These are phyloP conservation scores for Cordyceps cicadae DNA, from an alignment of 2,329 filamentous ascomycete species.

Conservation along the genomic window DNA sequence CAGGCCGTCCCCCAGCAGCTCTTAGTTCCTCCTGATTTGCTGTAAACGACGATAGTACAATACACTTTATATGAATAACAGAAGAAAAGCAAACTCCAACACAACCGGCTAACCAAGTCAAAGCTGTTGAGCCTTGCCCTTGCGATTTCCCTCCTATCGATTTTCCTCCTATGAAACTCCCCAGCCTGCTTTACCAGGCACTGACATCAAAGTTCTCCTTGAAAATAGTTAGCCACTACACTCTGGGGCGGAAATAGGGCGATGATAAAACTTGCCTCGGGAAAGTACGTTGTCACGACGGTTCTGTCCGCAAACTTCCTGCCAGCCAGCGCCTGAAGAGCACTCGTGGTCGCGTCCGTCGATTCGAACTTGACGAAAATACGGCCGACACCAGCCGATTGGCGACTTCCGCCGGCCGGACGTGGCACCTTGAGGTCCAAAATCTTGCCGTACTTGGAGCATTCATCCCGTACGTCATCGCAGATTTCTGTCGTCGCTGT, in stretches of 20 bases:
- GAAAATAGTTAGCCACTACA: slow-evolving; percentile 23
- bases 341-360: slow-evolving; percentile 69
- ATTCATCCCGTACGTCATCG: slow-evolving; percentile 90
- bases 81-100: neutral
- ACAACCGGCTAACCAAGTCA: neutral
- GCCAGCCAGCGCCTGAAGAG: slow-evolving; percentile 81
- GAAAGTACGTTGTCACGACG: slow-evolving; percentile 93
- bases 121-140: neutral
- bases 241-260: neutral
- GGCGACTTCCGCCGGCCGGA: slow-evolving; percentile 71
- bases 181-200: slow-evolving; percentile 58
- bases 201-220: slow-evolving; percentile 91
- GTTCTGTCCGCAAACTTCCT: slow-evolving; percentile 95
- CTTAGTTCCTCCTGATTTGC: slow-evolving; percentile 2
- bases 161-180: neutral
- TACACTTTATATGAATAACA: slow-evolving; percentile 10
- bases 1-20: neutral
- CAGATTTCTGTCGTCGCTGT: slow-evolving; percentile 66
- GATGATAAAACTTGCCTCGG: slow-evolving; percentile 56
- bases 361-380: slow-evolving; percentile 93
- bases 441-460: slow-evolving; percentile 79
- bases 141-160: neutral
- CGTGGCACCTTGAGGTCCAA: slow-evolving; percentile 88
- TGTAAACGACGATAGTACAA: slow-evolving; percentile 3
- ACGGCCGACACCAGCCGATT: slow-evolving; percentile 87